Evolutionary conservation across 805 yeast genomes (phyloP).

Genomic region (Huiozyma naganishii): DNA sequence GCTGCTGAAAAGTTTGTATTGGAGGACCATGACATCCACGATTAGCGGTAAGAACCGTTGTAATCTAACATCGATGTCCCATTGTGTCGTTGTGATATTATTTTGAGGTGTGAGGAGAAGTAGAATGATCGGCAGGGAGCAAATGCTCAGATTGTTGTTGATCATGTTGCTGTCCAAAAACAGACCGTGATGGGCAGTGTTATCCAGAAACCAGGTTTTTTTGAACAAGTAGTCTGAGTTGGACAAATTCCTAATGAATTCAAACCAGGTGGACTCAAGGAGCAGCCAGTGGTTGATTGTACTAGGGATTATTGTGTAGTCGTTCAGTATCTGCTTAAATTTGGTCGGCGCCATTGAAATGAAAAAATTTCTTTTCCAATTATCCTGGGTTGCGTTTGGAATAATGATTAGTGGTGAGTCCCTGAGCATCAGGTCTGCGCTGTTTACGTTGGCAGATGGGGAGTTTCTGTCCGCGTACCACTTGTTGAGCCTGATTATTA

Average conservation of each 20-base stretch:
- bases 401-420: too few species aligned
- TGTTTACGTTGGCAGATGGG: not conserved
- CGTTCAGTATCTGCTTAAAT: constrained; percentile 4
- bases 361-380: constrained; percentile 5
- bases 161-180: constrained; percentile 9
- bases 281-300: constrained; percentile 17
- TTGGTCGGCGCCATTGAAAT: constrained; percentile 5
- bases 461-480: constrained; percentile 2
- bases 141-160: constrained; percentile 13
- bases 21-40: constrained; percentile 10
- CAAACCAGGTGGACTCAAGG: constrained; percentile 20
- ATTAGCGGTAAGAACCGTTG: constrained; percentile 9
- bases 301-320: constrained; percentile 5
- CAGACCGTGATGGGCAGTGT: not conserved
- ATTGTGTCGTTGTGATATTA: not conserved
- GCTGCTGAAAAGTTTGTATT: constrained; percentile 8
- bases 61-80: constrained; percentile 1
- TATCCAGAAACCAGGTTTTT: constrained; percentile 3
- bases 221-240: constrained; percentile 4
- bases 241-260: constrained; percentile 9
- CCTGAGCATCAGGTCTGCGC: not conserved
- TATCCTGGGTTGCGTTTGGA: not conserved
- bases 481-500: constrained; percentile 7
- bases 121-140: constrained; percentile 11
- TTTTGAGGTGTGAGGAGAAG: not conserved